Conservation (phyloP, 371 early-diverging fungal genomes). For the Paraphysoderma sedebokerense region DNA sequence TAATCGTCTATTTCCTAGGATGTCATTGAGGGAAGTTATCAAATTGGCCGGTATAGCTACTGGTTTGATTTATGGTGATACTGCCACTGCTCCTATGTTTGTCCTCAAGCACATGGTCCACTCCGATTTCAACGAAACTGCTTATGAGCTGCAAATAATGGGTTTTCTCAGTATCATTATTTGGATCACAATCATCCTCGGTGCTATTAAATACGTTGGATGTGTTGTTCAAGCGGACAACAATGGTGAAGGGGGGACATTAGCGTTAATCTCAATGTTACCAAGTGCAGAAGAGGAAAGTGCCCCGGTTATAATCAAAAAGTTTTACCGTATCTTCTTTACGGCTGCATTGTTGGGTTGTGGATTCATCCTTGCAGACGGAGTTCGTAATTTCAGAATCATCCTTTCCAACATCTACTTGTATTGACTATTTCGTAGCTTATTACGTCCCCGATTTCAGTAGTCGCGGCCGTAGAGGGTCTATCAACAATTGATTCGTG, state of each 20-base stretch:
- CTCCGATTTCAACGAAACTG: neutral
- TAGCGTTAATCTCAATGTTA: neutral
- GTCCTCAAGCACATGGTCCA: neutral
- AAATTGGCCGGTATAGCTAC: too few species aligned
- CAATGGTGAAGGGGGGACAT: constrained; percentile 1
- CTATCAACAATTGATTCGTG: too few species aligned
- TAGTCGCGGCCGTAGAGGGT: too few species aligned
- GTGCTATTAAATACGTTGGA: neutral
- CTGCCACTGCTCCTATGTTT: neutral
- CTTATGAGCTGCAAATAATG: neutral
- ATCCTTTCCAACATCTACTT: too few species aligned
- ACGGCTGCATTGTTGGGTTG: neutral
- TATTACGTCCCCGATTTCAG: too few species aligned
- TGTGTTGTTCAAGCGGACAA: neutral
- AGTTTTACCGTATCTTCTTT: neutral
- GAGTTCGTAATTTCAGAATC: neutral
- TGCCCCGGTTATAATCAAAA: neutral
- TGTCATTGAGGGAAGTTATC: too few species aligned
- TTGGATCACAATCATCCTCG: neutral
- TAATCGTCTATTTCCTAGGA: too few species aligned
- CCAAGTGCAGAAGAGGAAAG: neutral
- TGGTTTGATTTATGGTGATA: too few species aligned
- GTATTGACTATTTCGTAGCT: too few species aligned
- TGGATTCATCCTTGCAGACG: neutral
- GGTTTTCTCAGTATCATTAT: neutral